Evolutionary conservation across 768 basidiomycete genomes (phyloP), one percentile per base, ranked within the genome.

Genomic region (Tulasnella sp.): DNA sequence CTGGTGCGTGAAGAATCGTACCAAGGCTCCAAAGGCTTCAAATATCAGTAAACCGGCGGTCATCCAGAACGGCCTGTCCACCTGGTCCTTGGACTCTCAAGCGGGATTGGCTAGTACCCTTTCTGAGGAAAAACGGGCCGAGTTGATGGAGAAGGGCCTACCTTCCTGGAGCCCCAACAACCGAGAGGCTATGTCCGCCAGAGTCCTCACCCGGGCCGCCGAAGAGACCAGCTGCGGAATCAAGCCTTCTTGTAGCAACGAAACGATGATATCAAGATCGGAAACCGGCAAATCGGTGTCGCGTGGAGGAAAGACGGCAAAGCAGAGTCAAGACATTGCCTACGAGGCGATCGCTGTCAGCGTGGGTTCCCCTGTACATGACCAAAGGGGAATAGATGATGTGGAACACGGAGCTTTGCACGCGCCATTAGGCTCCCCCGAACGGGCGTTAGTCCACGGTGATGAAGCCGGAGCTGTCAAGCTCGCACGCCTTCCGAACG

Each of bases 101-200:
- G 44, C n/a, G 18, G 73, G 51, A 10, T n/a, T 35, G 44, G 5
- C 26, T 16, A 1, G 32, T 26, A 9, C 20, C 2, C 73, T 20
- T 51, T 11, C 39, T 35, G 42, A 16, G 16, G 44, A 37, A 46
- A 51, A 48, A 23, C 20, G 42, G 29, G 29, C 26, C 20, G 32
- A 74, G 40, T 48, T 35, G 73, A 44, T 44, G n/a, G 32, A 46
- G 23, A 23, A 42, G 13, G 73, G 73, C 29, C 42, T 6, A 16
- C 42, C 73, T 26, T 0, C 18, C 23, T 15, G 73, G 44, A 32
- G 32, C 42, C 35, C n/a, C 16, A 48, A 35, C 73, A n/a, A 18
- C 61, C 61, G n/a, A 29, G 61, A 48, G 29, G 73, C 73, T 11
- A 74, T 74, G 73, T 44, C 73, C 44, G 51, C 44, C 20, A 46